Conservation (phyloP, 306 rosid species). For the Phaseolus lunatus region DNA sequence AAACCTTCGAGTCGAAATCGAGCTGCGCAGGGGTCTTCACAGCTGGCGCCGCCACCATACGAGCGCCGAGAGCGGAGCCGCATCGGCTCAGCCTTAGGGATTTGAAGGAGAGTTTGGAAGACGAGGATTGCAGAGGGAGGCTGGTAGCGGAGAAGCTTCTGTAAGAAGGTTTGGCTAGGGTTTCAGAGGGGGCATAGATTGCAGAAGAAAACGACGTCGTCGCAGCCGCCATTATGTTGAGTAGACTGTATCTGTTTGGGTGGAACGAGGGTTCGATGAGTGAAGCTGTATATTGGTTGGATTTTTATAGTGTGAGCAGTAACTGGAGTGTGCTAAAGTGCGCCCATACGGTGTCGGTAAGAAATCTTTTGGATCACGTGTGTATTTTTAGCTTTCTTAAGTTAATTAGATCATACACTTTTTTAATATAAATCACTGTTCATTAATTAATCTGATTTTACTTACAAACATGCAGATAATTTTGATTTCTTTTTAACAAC, state of each 20-base stretch:
- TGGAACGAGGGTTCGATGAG: background rate
- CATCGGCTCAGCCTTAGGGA: slow-evolving; percentile 46
- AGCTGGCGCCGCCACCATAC: slow-evolving; percentile 73
- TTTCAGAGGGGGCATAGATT: slow-evolving; percentile 49
- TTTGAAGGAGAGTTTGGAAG: slow-evolving; percentile 47
- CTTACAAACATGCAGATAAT: too few relatives aligned
- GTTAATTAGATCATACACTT: too few relatives aligned
- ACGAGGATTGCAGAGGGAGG: slow-evolving; percentile 52
- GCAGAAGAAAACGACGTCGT: slow-evolving; percentile 41
- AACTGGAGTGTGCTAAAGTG: slow-evolving; percentile 25
- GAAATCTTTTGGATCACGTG: too few relatives aligned
- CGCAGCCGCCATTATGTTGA: slow-evolving; percentile 54
- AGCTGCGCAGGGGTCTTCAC: slow-evolving; percentile 51
- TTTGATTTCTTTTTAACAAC: too few relatives aligned
- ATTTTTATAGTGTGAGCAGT: background rate
- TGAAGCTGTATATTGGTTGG: background rate
- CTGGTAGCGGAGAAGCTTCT: slow-evolving; percentile 33
- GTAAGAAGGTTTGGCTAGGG: slow-evolving; percentile 43
- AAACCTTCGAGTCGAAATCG: slow-evolving; percentile 77
- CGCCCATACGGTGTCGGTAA: background rate
- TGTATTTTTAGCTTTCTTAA: too few relatives aligned
- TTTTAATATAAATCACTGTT: too few relatives aligned
- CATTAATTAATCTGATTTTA: too few relatives aligned
- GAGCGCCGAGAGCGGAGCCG: slow-evolving; percentile 62
- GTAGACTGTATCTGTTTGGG: background rate